Base-by-base conservation (phyloP, 2,329 filamentous ascomycete species). In the Chrysoporthe deuterocubensis region DNA sequence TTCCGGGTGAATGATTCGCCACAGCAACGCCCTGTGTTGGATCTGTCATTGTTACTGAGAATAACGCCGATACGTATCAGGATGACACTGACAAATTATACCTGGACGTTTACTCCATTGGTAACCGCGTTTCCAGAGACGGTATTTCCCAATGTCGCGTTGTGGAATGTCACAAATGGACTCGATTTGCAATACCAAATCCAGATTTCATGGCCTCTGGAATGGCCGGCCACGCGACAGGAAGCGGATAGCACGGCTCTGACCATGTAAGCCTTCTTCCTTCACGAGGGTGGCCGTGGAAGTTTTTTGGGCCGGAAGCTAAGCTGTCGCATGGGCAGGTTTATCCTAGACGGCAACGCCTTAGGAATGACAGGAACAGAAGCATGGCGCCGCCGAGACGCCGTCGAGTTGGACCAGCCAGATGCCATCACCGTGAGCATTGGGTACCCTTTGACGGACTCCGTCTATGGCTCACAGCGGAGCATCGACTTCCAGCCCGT, bases 331-430 rank as follows among this genome's bases (percentile, higher is more conserved):
- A 18, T 75, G 21, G 9, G 63, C 48, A 73, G 73, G 66, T 75
- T 72, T 59, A 69, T 75, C 6, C 68, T 74, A 6, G 74, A 76
- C 62, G 74, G 74, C 26, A 76, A 75, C 63, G 74, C 74, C 40
- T 58, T 73, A 34, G 72, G 67, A 56, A 66, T 71, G 63, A 73
- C 74, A 0, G 74, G 73, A 8, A 70, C 72, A 2, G 74, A 76
- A 48, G 70, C 66, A n/a, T 71, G 71, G 69, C 72, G 74, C 26
- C 73, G 73, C 2, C 73, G 73, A 11, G 71, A 72, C n/a, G 67
- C 71, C 26, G 73, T 75, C 21, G 71, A 72, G 18, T 46, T 65
- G 4, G 62, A 40, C 26, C 72, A 74, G 67, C 74, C 74, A 8
- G 72, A 75, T 60, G 70, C 61, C 44, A 65, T 76, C 46, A 67